phyloP scores from a whole-genome alignment of 2,329 filamentous ascomycete genomes.

The Trichoderma cornu-damae region DNA sequence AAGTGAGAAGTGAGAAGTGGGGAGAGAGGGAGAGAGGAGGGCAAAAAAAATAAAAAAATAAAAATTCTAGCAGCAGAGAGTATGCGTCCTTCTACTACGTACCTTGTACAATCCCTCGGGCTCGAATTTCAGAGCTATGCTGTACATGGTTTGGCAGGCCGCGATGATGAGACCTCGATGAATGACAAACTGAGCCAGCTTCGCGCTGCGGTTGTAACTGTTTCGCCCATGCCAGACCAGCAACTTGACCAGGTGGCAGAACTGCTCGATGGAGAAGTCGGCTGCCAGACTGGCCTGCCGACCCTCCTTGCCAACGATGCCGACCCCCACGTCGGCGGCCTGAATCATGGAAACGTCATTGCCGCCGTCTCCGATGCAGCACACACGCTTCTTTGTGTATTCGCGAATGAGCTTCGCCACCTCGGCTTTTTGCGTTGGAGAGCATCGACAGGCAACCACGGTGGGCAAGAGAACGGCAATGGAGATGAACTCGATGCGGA shows the following conservation, averaged over 20 bases:
- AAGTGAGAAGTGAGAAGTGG: neutral
- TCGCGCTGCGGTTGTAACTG: conserved; percentile 91
- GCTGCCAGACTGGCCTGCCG: conserved; percentile 90
- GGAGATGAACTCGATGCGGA: conserved; percentile 79
- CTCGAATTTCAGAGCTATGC: conserved; percentile 85
- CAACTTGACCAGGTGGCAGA: conserved; percentile 89
- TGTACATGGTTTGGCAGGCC: conserved; percentile 96
- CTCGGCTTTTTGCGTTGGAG: conserved; percentile 94
- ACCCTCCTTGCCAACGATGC: conserved; percentile 97
- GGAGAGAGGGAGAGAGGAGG: no score
- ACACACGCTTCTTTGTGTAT: conserved; percentile 89
- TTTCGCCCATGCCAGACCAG: conserved; percentile 99
- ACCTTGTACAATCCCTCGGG: conserved; percentile 87
- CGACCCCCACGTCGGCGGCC: conserved; percentile 93
- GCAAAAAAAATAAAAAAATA: neutral
- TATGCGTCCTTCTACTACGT: conserved; percentile 20
- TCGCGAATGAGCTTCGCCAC: conserved; percentile 84
- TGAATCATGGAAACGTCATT: conserved; percentile 99
- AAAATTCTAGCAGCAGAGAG: no score
- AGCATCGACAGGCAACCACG: conserved; percentile 94
- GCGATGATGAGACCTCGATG: conserved; percentile 92
- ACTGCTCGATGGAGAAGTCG: conserved; percentile 94
- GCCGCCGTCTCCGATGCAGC: conserved; percentile 95
- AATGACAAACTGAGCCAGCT: conserved; percentile 96
- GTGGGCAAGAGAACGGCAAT: conserved; percentile 82